These are phyloP conservation scores for Ustilago loliicola DNA, from an alignment of 1,284 basidiomycete species.

Conservation along the genomic window DNA sequence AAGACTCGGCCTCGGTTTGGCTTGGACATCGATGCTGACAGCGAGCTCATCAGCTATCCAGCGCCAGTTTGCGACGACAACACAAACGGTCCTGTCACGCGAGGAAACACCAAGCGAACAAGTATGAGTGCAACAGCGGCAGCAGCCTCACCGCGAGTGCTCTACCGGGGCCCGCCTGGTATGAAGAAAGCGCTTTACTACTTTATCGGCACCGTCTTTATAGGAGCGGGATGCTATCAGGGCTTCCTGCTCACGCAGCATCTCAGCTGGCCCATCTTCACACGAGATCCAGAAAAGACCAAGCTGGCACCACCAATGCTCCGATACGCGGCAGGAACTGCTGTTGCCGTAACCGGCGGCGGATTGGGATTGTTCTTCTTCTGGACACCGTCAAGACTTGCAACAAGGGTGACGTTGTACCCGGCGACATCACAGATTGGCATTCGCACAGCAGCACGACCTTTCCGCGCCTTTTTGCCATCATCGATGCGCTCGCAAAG, in stretches of 20 bases:
- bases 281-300: constrained; percentile 43
- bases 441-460: constrained; percentile 34
- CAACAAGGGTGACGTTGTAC: constrained; percentile 52
- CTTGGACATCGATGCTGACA: too few relatives aligned
- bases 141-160: constrained; percentile 27
- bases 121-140: constrained; percentile 16
- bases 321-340: constrained; percentile 34
- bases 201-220: constrained; percentile 52
- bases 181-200: constrained; percentile 52
- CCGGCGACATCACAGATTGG: constrained; percentile 45
- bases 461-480: constrained; percentile 34
- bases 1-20: too few relatives aligned
- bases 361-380: constrained; percentile 51
- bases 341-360: constrained; percentile 24
- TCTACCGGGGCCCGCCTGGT: constrained; percentile 53
- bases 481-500: constrained; percentile 29
- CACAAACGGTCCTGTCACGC: too few relatives aligned
- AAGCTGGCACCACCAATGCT: constrained; percentile 42
- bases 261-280: constrained; percentile 51
- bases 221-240: constrained; percentile 41
- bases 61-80: too few relatives aligned
- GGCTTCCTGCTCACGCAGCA: constrained; percentile 51
- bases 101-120: too few relatives aligned
- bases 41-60: too few relatives aligned
- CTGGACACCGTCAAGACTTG: constrained; percentile 46